Base-by-base conservation (phyloP, 169 alveolate genomes). In the Cryptosporidium felis region DNA sequence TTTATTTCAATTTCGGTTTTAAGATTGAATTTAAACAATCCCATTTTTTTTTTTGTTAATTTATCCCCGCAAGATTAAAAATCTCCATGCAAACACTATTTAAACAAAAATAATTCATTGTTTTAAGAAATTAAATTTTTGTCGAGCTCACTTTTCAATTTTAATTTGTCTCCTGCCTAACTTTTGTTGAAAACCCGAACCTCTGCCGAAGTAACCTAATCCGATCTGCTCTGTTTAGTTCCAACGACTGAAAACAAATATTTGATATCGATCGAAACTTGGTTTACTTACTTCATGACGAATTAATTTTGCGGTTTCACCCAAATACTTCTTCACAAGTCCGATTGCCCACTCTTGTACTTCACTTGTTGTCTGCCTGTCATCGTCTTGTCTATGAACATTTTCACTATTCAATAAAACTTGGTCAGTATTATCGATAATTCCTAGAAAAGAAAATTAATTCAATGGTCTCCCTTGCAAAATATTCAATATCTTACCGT, bases 271-370 rank as follows among this genome's bases (percentile, higher is more conserved):
- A 14, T 18, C 28, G 0, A 51, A 2, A 14, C 1, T 18, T 12
- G 6, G 5, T 53, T 0, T 8, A 74, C 85, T 53, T 74, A 74
- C 85, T 32, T 74, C 85, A 26, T 74, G 53, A 5, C 59, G 21
- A 12, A 74, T 21, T 74, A 74, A 74, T 34, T 34, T 53, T 26
- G 26, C 53, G 5, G 85, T 74, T 38, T 74, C 85, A 32, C 85
- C 67, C 40, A 74, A 5, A 45, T 74, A 74, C 36, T 67, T 49
- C 21, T 38, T 36, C 14, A 74, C 66, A 34, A 74, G 66, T 14
- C 74, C 85, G 21, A 74, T 74, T 51, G 85, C 85, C 85, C 85
- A 74, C 3, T 74, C 85, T 47, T 74, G 85, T 8, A 74, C 59
- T 74, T 74, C 85, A 40, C 74, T 74, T 18, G 85, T 74, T 0